Conservation (phyloP, 345 rosid species). For the Excoecaria agallocha region DNA sequence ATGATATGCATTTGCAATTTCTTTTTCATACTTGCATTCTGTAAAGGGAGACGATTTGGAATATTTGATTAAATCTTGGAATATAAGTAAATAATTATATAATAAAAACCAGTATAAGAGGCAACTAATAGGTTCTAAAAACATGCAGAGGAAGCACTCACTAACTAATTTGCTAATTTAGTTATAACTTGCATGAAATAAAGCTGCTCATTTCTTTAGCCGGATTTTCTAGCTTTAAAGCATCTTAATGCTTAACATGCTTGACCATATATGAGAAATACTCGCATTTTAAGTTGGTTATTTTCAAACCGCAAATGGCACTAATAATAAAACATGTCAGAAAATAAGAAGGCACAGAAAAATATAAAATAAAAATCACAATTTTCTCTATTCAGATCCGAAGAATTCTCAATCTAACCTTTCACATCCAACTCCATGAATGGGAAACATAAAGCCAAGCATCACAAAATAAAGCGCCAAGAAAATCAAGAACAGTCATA, state of each 20-base stretch:
- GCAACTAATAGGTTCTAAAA: too few relatives aligned
- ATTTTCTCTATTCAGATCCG: conserved; percentile 37
- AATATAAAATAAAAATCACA: background rate
- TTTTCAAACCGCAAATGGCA: background rate
- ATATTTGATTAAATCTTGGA: too few relatives aligned
- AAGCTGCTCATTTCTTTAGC: background rate
- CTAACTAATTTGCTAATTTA: too few relatives aligned
- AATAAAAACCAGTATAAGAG: too few relatives aligned
- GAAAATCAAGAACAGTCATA: conserved; percentile 3
- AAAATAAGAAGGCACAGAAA: background rate
- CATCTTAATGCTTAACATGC: too few relatives aligned
- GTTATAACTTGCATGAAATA: too few relatives aligned
- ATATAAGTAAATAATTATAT: too few relatives aligned
- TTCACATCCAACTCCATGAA: conserved; percentile 14
- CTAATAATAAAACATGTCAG: background rate
- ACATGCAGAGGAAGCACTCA: too few relatives aligned
- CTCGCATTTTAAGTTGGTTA: conserved; percentile 7
- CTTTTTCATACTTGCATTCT: too few relatives aligned
- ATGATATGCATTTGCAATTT: too few relatives aligned
- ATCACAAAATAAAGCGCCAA: background rate
- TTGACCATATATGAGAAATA: background rate
- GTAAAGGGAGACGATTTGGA: too few relatives aligned
- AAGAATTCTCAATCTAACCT: conserved; percentile 37
- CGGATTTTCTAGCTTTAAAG: background rate
- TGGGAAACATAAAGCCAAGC: conserved; percentile 6